phyloP scores from a whole-genome alignment of 2,329 filamentous ascomycete species.

The Cytospora leucostoma region DNA sequence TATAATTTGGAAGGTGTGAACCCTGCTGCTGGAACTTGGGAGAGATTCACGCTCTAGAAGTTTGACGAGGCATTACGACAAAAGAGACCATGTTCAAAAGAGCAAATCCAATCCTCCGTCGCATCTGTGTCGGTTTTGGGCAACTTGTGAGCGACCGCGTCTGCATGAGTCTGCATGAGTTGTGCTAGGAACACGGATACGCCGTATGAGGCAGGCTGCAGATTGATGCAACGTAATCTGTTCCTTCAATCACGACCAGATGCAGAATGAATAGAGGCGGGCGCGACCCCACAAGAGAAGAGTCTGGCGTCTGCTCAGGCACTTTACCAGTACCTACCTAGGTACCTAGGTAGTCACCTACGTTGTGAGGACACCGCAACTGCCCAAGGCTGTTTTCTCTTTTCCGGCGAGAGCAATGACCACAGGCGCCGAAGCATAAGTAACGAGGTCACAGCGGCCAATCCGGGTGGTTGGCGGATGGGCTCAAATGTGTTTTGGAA shows the following conservation, averaged over 20 bases:
- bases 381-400: background rate
- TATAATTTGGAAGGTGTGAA: background rate
- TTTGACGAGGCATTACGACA: conserved; percentile 6
- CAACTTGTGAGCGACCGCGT: background rate
- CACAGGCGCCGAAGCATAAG: background rate
- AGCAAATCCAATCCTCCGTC: conserved; percentile 8
- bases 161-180: background rate
- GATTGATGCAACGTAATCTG: background rate
- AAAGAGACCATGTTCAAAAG: conserved; percentile 8
- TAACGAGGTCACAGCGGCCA: background rate
- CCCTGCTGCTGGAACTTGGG: background rate
- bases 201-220: background rate
- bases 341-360: too few relatives aligned
- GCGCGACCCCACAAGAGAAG: too few relatives aligned
- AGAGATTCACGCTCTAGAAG: conserved; percentile 11
- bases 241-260: background rate
- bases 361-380: too few relatives aligned
- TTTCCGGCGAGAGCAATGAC: background rate
- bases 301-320: too few relatives aligned
- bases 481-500: background rate
- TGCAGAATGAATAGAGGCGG: background rate
- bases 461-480: background rate
- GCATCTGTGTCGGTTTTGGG: background rate
- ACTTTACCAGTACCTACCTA: too few relatives aligned
- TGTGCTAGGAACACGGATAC: background rate